A percentile compares a stretch with the other conserved stretches of the same genome.
Evolutionary conservation across 2,329 filamentous ascomycete species (phyloP).

Genomic region (Diaporthe batatas): DNA sequence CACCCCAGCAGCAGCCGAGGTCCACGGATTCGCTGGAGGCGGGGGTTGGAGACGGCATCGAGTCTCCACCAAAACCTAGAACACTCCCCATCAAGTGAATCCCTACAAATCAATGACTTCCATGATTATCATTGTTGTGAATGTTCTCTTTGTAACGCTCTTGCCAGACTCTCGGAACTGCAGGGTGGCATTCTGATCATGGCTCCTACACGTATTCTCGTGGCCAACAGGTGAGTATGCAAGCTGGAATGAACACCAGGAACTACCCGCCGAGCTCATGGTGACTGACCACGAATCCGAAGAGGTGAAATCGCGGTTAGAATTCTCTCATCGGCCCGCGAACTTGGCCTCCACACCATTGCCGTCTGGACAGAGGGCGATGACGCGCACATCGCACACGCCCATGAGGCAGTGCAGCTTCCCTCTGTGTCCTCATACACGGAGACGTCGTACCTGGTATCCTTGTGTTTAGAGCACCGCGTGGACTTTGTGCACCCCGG

Average conservation of each 20-base stretch:
- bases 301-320: slow-evolving; percentile 73
- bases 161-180: too few species aligned
- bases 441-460: slow-evolving; percentile 30
- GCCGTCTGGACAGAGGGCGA: slow-evolving; percentile 69
- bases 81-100: background rate
- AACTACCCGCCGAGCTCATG: background rate
- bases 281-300: slow-evolving; percentile 51
- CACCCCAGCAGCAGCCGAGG: slow-evolving; percentile 26
- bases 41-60: background rate
- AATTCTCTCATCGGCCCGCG: slow-evolving; percentile 70
- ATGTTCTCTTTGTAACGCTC: background rate
- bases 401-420: slow-evolving; percentile 64
- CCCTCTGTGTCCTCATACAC: slow-evolving; percentile 52
- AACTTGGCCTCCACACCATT: slow-evolving; percentile 68
- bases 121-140: background rate
- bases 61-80: background rate
- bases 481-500: slow-evolving; percentile 36
- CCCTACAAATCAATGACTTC: background rate
- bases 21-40: slow-evolving; percentile 4
- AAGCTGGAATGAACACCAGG: background rate
- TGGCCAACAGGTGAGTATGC: slow-evolving; percentile 33
- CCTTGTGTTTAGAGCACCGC: slow-evolving; percentile 31
- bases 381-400: slow-evolving; percentile 64
- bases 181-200: background rate
- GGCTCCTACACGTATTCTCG: slow-evolving; percentile 16